A percentile compares a stretch with the other conserved stretches of the same genome.
These are phyloP conservation scores for Lactifluus pinguis DNA, from an alignment of 768 basidiomycete species.

Conservation along the genomic window DNA sequence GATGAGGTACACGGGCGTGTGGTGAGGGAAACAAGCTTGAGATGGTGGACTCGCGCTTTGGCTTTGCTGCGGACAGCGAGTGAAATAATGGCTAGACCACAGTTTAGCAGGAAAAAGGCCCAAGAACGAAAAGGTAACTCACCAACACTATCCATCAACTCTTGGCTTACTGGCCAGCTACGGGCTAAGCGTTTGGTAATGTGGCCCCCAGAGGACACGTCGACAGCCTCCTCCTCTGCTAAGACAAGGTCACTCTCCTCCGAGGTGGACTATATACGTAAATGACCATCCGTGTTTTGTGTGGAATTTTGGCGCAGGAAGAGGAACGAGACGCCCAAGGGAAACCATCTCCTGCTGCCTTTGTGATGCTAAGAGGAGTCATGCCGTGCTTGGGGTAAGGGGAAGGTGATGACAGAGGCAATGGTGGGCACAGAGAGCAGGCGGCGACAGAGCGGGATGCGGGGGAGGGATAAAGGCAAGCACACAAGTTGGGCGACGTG, in stretches of 20 bases:
- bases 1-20: constrained; percentile 12
- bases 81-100: constrained; percentile 10
- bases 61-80: constrained; percentile 1
- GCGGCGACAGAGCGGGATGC: too few species aligned
- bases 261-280: constrained; percentile 20
- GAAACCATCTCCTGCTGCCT: constrained; percentile 12
- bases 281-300: constrained; percentile 7
- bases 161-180: constrained; percentile 61
- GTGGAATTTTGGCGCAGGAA: constrained; percentile 19
- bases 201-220: constrained; percentile 70
- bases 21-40: constrained; percentile 18
- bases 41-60: constrained; percentile 5
- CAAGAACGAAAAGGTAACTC: constrained; percentile 14
- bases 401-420: too few species aligned
- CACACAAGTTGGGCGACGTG: too few species aligned
- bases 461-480: too few species aligned
- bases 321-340: constrained; percentile 20
- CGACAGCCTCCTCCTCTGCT: constrained; percentile 47
- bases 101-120: neutral
- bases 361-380: constrained; percentile 19
- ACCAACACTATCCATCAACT: constrained; percentile 33
- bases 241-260: constrained; percentile 9
- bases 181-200: constrained; percentile 67
- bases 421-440: too few species aligned
- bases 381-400: constrained; percentile 17